phyloP scores from a whole-genome alignment of 2,329 filamentous ascomycete genomes.

The Cryoendolithus antarcticus region DNA sequence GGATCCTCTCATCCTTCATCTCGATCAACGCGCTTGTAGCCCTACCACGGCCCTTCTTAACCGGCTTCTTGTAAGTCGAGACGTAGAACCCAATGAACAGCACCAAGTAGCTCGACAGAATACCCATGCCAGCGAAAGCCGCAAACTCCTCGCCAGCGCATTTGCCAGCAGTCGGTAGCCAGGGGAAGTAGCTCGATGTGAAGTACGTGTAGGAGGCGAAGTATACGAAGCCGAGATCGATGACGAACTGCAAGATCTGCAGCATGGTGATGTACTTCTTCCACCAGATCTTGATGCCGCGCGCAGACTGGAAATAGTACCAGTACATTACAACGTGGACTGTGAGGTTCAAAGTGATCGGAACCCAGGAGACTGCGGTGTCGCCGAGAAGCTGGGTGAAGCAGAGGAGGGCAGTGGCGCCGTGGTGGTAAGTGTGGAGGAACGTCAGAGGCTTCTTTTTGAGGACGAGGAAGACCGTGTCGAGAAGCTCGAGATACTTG shows the following conservation, averaged over 20 bases:
- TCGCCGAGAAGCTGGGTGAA: slow-evolving; percentile 46
- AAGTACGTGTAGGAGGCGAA: slow-evolving; percentile 99
- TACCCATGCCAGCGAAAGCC: slow-evolving; percentile 80
- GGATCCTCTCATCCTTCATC: slow-evolving; percentile 61
- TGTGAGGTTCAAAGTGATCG: slow-evolving; percentile 79
- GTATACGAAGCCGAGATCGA: slow-evolving; percentile 96
- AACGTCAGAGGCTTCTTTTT: slow-evolving; percentile 99
- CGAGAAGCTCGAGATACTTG: slow-evolving; percentile 91
- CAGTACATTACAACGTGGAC: slow-evolving; percentile 99
- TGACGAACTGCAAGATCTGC: slow-evolving; percentile 93
- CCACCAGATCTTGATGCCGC: slow-evolving; percentile 95
- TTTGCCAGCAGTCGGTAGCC: slow-evolving; percentile 69
- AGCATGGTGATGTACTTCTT: slow-evolving; percentile 99
- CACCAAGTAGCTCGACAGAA: slow-evolving; percentile 87
- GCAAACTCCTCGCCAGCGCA: slow-evolving; percentile 97
- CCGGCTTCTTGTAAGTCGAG: slow-evolving; percentile 83
- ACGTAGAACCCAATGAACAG: slow-evolving; percentile 99
- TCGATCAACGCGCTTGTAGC: slow-evolving; percentile 79
- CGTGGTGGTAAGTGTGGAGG: slow-evolving; percentile 98
- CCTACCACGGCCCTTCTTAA: slow-evolving; percentile 59
- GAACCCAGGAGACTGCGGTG: slow-evolving; percentile 89
- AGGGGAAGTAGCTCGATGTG: slow-evolving; percentile 75
- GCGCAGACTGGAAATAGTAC: slow-evolving; percentile 99
- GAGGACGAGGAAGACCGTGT: slow-evolving; percentile 92
- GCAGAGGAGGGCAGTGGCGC: slow-evolving; percentile 60